A percentile compares a stretch with the other conserved stretches of the same genome.
phyloP scores from a whole-genome alignment of 805 yeast genomes.

The Kodamaea kakaduensis region DNA sequence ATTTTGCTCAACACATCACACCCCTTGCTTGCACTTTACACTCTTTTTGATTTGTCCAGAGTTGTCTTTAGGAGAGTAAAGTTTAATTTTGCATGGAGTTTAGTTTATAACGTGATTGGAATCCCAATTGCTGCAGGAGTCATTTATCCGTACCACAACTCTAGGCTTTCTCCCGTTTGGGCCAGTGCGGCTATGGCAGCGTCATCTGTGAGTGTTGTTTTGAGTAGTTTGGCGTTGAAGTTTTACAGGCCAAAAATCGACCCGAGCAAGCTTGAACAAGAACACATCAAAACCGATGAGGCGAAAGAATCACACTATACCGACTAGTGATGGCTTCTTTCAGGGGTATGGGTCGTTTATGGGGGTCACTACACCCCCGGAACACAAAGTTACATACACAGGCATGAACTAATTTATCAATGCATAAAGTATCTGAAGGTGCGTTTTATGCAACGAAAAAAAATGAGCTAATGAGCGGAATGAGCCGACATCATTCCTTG shows the following conservation, averaged over 20 bases:
- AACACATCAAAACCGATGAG: conserved; percentile 1
- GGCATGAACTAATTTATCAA: too few species aligned
- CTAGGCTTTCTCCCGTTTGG: conserved; percentile 61
- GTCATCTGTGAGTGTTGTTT: conserved; percentile 54
- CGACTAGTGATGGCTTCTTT: too few species aligned
- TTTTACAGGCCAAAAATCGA: conserved; percentile 41
- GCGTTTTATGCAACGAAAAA: too few species aligned
- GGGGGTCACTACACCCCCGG: too few species aligned
- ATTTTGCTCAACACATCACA: conserved; percentile 53
- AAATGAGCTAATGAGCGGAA: too few species aligned
- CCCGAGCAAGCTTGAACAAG: conserved; percentile 10
- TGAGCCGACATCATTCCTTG: too few species aligned
- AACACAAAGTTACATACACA: too few species aligned
- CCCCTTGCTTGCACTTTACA: conserved; percentile 50
- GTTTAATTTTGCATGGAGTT: conserved; percentile 59
- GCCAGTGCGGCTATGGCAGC: conserved; percentile 66
- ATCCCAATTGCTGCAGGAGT: conserved; percentile 68
- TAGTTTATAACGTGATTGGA: conserved; percentile 53
- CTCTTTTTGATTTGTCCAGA: conserved; percentile 49
- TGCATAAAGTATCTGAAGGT: too few species aligned
- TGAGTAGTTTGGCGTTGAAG: conserved; percentile 51
- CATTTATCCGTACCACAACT: conserved; percentile 50
- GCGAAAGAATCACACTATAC: neutral
- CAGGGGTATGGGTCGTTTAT: too few species aligned
- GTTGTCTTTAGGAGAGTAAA: conserved; percentile 50